phyloP scores from a whole-genome alignment of 2,329 filamentous ascomycete genomes.

The Cytospora paraplurivora region DNA sequence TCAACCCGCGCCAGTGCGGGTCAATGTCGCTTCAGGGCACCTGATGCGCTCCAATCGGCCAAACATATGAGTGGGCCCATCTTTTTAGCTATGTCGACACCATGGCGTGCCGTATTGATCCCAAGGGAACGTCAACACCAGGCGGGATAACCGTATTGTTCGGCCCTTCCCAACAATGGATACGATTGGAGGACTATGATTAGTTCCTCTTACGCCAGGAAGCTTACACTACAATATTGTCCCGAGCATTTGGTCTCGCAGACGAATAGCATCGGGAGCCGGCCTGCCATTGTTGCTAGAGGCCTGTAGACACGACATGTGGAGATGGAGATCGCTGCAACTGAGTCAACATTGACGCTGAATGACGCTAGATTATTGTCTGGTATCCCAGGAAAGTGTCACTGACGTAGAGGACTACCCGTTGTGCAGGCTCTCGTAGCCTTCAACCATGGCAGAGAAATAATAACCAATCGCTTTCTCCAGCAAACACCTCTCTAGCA shows the following conservation, averaged over 20 bases:
- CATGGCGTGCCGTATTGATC: no score
- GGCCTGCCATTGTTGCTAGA: not conserved
- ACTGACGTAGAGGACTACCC: not conserved
- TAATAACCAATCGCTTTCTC: not conserved
- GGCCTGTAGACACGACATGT: not conserved
- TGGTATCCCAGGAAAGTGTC: not conserved
- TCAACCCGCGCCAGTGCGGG: not conserved
- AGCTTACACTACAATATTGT: not conserved
- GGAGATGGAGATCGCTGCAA: conserved; percentile 1
- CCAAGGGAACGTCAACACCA: no score
- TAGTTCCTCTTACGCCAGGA: not conserved
- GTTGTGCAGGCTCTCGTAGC: not conserved
- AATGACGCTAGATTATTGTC: not conserved
- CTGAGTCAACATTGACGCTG: not conserved
- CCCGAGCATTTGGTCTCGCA: not conserved
- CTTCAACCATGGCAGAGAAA: not conserved
- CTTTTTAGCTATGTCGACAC: no score
- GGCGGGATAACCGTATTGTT: no score
- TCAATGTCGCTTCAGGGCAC: not conserved
- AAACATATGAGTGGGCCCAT: no score
- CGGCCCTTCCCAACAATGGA: not conserved
- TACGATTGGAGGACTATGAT: not conserved
- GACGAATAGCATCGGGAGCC: not conserved
- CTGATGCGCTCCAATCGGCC: not conserved
- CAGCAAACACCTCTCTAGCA: not conserved